A percentile compares a stretch with the other conserved stretches of the same genome.
phyloP scores from a whole-genome alignment of 1,139 yeast species.

The Candida albicans region DNA sequence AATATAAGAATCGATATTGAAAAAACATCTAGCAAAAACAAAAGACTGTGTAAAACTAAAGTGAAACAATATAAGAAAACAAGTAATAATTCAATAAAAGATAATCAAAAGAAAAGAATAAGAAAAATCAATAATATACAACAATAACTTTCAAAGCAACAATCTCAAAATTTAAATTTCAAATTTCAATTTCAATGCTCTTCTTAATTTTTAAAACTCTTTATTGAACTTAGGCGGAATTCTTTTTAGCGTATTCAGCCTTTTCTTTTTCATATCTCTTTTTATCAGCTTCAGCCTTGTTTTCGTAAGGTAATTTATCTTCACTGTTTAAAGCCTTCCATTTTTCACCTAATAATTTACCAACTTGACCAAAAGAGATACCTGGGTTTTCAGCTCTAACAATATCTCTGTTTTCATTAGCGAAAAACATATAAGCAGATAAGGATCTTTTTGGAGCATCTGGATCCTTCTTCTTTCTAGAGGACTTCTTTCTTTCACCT shows the following conservation, averaged over 20 bases:
- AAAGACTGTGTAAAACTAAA: too few species aligned
- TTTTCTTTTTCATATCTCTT: slow-evolving; percentile 96
- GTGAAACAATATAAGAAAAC: neutral
- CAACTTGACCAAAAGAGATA: slow-evolving; percentile 88
- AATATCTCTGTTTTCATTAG: slow-evolving; percentile 93
- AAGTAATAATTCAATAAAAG: neutral
- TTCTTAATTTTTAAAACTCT: neutral
- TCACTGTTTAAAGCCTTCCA: slow-evolving; percentile 88
- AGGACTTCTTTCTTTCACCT: slow-evolving; percentile 46
- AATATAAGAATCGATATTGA: too few species aligned
- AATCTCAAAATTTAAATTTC: neutral
- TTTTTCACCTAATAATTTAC: slow-evolving; percentile 88
- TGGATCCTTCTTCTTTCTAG: slow-evolving; percentile 76
- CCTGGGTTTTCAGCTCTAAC: slow-evolving; percentile 96
- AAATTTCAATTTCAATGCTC: neutral
- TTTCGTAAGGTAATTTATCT: slow-evolving; percentile 86
- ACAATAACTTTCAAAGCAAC: neutral
- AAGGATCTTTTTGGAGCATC: slow-evolving; percentile 98
- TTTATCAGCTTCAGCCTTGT: slow-evolving; percentile 93
- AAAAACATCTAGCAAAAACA: too few species aligned
- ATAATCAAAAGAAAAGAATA: slow-evolving; percentile 1
- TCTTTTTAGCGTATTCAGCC: slow-evolving; percentile 75
- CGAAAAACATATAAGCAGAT: slow-evolving; percentile 98
- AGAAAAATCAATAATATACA: neutral
- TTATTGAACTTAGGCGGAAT: slow-evolving; percentile 14